Percentiles rank a stretch among this genome's conserved stretches.
These are phyloP conservation scores for Arthroderma sp. DNA, from an alignment of 2,329 filamentous ascomycete genomes.

Conservation along the genomic window DNA sequence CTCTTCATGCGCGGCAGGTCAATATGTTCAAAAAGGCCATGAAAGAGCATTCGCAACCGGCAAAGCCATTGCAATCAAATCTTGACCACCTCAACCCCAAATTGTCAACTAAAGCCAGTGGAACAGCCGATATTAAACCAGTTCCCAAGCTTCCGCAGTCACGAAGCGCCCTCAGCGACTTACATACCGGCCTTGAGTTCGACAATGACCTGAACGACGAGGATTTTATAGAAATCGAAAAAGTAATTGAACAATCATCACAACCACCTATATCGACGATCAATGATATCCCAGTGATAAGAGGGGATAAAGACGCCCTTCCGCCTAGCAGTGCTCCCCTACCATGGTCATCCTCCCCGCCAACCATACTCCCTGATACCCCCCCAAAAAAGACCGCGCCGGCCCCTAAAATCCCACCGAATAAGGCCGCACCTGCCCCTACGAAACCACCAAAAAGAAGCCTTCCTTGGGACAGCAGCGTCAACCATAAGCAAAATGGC, in stretches of 20 bases:
- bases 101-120: conserved; percentile 22
- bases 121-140: conserved; percentile 25
- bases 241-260: conserved; percentile 36
- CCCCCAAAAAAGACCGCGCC: no score
- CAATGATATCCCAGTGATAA: conserved; percentile 6
- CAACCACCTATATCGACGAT: conserved; percentile 18
- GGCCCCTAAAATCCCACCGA: no score
- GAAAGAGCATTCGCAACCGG: conserved; percentile 22
- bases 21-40: conserved; percentile 31
- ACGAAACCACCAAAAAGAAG: no score
- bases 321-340: conserved; percentile 44
- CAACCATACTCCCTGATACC: conserved; percentile 8
- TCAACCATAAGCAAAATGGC: no score
- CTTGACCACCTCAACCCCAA: conserved; percentile 17
- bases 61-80: conserved; percentile 23
- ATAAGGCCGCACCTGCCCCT: no score
- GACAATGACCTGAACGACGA: conserved; percentile 43
- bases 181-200: conserved; percentile 45
- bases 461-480: no score
- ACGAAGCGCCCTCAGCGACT: conserved; percentile 25
- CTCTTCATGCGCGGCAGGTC: background rate
- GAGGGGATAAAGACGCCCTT: conserved; percentile 10
- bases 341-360: conserved; percentile 56
- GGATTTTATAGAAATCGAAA: conserved; percentile 75
- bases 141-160: background rate